A percentile compares a stretch with the other conserved stretches of the same genome.
Conservation (phyloP, 306 rosid species). For the Begonia loranthoides region DNA sequence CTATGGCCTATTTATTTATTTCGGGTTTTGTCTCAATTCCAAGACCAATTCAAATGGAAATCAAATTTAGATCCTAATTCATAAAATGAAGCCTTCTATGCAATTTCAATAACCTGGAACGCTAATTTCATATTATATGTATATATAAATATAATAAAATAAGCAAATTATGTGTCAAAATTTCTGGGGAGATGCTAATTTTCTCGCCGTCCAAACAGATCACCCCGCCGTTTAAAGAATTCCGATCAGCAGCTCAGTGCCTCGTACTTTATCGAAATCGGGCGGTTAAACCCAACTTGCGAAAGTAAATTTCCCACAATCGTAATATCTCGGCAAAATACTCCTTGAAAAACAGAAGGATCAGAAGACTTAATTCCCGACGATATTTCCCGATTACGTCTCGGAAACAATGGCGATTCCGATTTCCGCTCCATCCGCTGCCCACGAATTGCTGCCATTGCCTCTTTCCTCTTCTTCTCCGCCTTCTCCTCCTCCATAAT, state of each 20-base stretch:
- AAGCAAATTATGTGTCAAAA: slow-evolving; percentile 44
- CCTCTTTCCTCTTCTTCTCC: slow-evolving; percentile 54
- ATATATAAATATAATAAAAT: neutral
- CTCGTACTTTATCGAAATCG: slow-evolving; percentile 78
- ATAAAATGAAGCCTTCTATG: no score
- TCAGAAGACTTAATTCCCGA: neutral
- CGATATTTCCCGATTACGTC: neutral
- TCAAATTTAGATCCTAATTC: no score
- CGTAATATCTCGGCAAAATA: slow-evolving; percentile 77
- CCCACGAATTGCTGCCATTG: slow-evolving; percentile 20
- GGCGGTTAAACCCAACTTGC: slow-evolving; percentile 63
- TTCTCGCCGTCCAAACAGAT: slow-evolving; percentile 36
- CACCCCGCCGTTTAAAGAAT: slow-evolving; percentile 1
- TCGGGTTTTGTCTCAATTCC: no score
- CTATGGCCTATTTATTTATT: no score
- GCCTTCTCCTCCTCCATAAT: slow-evolving; percentile 76
- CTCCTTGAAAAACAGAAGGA: slow-evolving; percentile 50
- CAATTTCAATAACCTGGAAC: no score
- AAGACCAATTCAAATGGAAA: no score
- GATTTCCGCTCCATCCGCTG: slow-evolving; percentile 16
- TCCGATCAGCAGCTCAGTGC: slow-evolving; percentile 60
- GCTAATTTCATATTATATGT: no score
- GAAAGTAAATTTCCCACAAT: slow-evolving; percentile 72
- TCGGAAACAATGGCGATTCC: neutral
- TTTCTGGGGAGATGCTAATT: slow-evolving; percentile 35